These are phyloP conservation scores for Pichia sp. DNA, from an alignment of 1,139 yeast species.

Conservation along the genomic window DNA sequence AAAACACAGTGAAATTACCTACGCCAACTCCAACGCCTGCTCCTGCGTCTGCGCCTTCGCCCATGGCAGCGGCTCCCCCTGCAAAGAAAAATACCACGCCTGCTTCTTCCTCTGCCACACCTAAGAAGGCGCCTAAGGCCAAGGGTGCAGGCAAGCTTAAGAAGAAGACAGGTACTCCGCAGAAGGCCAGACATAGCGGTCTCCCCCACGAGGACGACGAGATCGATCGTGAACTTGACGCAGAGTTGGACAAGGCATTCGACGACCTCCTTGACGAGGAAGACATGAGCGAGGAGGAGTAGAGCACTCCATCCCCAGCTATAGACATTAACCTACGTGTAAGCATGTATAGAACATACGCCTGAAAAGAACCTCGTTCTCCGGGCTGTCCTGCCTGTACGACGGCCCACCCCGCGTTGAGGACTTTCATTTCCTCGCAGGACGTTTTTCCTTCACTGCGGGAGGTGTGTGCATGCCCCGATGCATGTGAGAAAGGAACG, in stretches of 20 bases:
- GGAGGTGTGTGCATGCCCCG: not conserved
- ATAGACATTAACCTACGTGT: too few species aligned
- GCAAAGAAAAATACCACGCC: not conserved
- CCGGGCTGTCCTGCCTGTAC: not conserved
- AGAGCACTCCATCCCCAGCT: not conserved
- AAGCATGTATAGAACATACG: not conserved
- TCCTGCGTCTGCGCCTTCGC: not conserved
- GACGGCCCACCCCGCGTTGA: not conserved
- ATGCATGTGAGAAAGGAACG: not conserved
- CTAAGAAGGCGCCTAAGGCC: not conserved
- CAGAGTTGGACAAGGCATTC: slow-evolving; percentile 25
- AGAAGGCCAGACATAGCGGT: not conserved
- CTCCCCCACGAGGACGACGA: slow-evolving; percentile 6
- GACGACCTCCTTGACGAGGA: slow-evolving; percentile 27
- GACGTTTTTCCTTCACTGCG: not conserved
- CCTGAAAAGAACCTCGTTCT: not conserved
- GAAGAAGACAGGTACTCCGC: not conserved
- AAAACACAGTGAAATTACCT: not conserved
- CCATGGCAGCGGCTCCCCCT: not conserved
- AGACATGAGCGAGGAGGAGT: slow-evolving; percentile 28
- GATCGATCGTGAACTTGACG: slow-evolving; percentile 21
- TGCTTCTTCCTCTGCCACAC: not conserved
- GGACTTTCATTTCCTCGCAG: too few species aligned
- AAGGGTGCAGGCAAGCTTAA: not conserved
- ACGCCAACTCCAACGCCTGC: not conserved